Evolutionary conservation across 257 asterid species (phyloP).

Genomic region (Scutellaria barbata): DNA sequence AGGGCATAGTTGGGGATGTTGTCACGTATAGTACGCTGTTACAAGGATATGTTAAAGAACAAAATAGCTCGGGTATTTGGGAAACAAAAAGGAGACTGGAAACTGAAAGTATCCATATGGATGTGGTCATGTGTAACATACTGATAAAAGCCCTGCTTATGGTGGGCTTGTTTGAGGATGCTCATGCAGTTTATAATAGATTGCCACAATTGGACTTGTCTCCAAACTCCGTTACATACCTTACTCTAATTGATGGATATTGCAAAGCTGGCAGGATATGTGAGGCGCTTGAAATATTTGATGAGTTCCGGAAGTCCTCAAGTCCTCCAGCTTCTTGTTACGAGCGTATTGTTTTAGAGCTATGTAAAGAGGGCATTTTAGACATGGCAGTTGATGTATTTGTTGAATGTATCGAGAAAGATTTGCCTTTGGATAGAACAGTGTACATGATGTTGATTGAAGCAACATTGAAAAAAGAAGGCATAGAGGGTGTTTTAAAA

Average conservation of each 20-base stretch:
- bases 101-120: conserved; percentile 57
- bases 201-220: conserved; percentile 49
- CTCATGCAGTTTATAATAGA: conserved; percentile 51
- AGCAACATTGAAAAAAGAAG: conserved; percentile 41
- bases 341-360: conserved; percentile 57
- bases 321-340: conserved; percentile 61
- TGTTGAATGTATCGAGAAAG: conserved; percentile 48
- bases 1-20: conserved; percentile 62
- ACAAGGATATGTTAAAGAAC: conserved; percentile 71
- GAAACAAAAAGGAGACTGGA: conserved; percentile 60
- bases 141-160: conserved; percentile 72
- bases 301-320: conserved; percentile 53
- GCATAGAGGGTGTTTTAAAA: conserved; percentile 53
- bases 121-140: conserved; percentile 68
- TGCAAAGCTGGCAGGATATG: conserved; percentile 65
- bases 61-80: conserved; percentile 56
- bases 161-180: conserved; percentile 87
- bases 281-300: conserved; percentile 75
- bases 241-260: conserved; percentile 72
- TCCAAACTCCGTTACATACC: conserved; percentile 58
- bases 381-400: conserved; percentile 66
- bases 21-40: conserved; percentile 71
- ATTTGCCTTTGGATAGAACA: conserved; percentile 51
- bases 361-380: conserved; percentile 60
- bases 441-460: conserved; percentile 52